Evolutionary conservation across 495 filamentous ascomycete species (phyloP).

Genomic region (Neurospora sp.): DNA sequence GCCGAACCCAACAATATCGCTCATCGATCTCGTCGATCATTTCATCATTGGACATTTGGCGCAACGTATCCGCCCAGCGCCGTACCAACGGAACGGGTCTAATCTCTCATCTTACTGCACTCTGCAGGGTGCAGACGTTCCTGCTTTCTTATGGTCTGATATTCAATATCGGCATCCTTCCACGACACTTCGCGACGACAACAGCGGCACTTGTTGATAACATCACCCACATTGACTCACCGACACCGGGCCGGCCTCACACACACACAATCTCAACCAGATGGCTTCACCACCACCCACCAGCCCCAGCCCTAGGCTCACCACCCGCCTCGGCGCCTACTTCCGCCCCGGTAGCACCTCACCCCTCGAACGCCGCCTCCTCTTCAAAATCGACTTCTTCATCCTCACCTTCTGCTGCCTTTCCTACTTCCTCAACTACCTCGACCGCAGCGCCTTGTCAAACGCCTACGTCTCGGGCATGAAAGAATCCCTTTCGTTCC

Average conservation of each 20-base stretch:
- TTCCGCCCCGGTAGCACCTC: conserved; percentile 4
- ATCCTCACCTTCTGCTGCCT: conserved; percentile 56
- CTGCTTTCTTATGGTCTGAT: too few species aligned
- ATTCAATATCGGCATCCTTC: too few species aligned
- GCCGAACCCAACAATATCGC: too few species aligned
- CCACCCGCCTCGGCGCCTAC: background rate
- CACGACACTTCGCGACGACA: background rate
- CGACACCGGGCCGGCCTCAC: too few species aligned
- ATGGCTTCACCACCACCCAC: background rate
- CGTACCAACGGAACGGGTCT: background rate
- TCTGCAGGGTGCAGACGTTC: background rate
- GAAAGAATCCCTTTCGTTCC: conserved; percentile 50
- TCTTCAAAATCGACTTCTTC: conserved; percentile 54
- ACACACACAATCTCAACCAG: too few species aligned
- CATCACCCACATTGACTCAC: background rate
- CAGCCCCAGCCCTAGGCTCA: background rate
- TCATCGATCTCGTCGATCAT: background rate
- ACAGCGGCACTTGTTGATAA: background rate
- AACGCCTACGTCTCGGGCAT: conserved; percentile 60
- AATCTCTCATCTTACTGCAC: background rate
- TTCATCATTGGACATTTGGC: background rate
- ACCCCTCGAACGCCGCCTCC: conserved; percentile 35
- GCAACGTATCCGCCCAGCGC: background rate
- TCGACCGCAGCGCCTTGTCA: conserved; percentile 49
- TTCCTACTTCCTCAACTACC: conserved; percentile 44